phyloP scores from a whole-genome alignment of 768 basidiomycete genomes.

The Rhodotorula sphaerocarpa region DNA sequence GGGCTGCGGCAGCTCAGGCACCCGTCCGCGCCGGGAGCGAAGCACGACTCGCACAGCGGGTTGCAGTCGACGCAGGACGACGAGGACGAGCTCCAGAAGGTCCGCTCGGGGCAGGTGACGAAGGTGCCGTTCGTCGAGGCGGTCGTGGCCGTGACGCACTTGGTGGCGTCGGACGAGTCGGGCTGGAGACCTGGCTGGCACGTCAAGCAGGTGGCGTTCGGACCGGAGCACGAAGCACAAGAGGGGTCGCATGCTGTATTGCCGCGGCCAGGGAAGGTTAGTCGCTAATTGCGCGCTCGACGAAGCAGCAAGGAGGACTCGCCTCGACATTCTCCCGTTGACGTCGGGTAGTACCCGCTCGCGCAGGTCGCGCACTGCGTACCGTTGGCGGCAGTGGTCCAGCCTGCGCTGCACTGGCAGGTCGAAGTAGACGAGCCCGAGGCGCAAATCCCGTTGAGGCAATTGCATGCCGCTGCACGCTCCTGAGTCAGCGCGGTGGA shows the following conservation, averaged over 20 bases:
- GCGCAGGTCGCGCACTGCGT: conserved; percentile 69
- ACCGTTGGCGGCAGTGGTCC: conserved; percentile 56
- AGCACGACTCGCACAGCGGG: conserved; percentile 52
- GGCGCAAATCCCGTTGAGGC: conserved; percentile 69
- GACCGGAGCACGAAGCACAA: conserved; percentile 57
- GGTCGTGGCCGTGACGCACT: conserved; percentile 47
- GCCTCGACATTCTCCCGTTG: conserved; percentile 67
- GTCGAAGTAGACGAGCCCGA: conserved; percentile 49
- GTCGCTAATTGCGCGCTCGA: not conserved
- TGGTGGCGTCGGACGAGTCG: conserved; percentile 58
- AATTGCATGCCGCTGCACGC: conserved; percentile 60
- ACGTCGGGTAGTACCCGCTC: conserved; percentile 63
- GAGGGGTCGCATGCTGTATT: conserved; percentile 61
- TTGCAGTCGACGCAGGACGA: conserved; percentile 51
- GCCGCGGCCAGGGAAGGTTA: not conserved
- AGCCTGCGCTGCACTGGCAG: conserved; percentile 69
- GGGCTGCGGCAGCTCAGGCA: conserved; percentile 63
- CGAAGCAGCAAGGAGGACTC: conserved; percentile 33
- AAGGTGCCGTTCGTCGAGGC: conserved; percentile 48
- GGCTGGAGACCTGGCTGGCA: conserved; percentile 66
- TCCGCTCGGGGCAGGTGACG: conserved; percentile 59
- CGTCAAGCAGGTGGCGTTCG: conserved; percentile 60
- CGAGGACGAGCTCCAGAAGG: conserved; percentile 49
- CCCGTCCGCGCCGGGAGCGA: conserved; percentile 57
- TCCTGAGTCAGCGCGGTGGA: too few relatives aligned